These are phyloP conservation scores for Cordyceps militaris DNA, from an alignment of 2,329 filamentous ascomycete genomes.

Conservation along the genomic window DNA sequence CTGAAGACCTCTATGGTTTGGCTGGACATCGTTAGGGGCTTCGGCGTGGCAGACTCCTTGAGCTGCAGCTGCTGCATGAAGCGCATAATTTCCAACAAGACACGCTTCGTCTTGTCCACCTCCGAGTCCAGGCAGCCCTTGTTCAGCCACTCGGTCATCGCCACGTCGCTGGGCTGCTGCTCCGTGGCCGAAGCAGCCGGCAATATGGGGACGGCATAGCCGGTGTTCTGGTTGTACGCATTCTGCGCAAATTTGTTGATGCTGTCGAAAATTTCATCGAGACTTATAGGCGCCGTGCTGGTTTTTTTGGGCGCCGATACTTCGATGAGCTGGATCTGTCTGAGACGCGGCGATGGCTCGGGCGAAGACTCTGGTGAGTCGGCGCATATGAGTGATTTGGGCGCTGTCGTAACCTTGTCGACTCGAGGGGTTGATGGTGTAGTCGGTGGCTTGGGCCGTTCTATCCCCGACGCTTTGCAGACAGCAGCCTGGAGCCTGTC, in stretches of 20 bases:
- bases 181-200: constrained; percentile 9
- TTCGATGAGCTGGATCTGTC: neutral
- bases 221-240: neutral
- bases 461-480: neutral
- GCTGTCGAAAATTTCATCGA: neutral
- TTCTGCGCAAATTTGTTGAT: neutral
- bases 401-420: neutral
- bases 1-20: neutral
- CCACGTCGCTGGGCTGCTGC: constrained; percentile 14
- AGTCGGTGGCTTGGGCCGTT: neutral
- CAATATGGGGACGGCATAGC: neutral
- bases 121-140: constrained; percentile 21
- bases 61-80: constrained; percentile 19
- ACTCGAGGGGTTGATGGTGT: neutral
- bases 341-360: neutral
- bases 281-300: neutral
- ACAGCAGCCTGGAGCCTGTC: neutral
- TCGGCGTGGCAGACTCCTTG: constrained; percentile 13
- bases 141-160: constrained; percentile 21
- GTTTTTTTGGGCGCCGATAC: neutral
- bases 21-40: neutral
- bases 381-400: constrained; percentile 17
- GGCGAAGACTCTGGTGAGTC: constrained; percentile 7
- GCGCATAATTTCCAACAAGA: constrained; percentile 18
- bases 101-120: constrained; percentile 18